Conservation (phyloP, 2,329 filamentous ascomycete species). For the Ophiostoma pallidulum region DNA sequence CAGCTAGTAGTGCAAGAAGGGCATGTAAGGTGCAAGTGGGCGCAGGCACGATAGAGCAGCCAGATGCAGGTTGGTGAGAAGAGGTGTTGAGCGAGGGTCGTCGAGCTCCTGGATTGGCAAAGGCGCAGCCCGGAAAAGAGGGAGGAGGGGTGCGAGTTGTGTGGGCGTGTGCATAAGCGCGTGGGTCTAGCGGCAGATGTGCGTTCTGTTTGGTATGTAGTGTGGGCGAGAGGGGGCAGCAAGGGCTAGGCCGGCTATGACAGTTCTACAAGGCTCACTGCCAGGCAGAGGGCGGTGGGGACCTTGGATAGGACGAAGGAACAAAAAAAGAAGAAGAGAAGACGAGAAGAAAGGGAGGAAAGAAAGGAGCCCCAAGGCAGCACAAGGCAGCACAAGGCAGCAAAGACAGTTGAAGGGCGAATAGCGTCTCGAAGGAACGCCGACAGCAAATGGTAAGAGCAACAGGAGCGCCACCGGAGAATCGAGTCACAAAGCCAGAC, state of each 20-base stretch:
- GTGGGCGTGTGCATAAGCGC: constrained; percentile 13
- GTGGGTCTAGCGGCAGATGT: constrained; percentile 7
- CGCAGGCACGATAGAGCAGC: constrained; percentile 9
- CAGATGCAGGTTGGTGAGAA: neutral
- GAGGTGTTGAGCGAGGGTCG: neutral
- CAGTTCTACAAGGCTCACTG: constrained; percentile 9
- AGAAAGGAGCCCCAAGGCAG: neutral
- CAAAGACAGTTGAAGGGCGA: neutral
- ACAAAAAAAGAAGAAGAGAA: neutral
- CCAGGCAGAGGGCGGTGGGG: neutral
- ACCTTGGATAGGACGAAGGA: too few species aligned
- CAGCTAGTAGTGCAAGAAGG: constrained; percentile 20
- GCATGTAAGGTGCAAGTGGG: constrained; percentile 13
- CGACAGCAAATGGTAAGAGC: neutral
- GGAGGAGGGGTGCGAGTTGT: constrained; percentile 1
- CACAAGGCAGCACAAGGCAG: neutral
- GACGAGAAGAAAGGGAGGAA: neutral
- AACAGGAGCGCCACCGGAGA: too few species aligned
- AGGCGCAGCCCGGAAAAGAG: constrained; percentile 5
- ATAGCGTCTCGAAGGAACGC: too few species aligned
- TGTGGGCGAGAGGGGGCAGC: neutral
- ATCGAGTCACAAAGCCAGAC: neutral
- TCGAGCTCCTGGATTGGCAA: constrained; percentile 7
- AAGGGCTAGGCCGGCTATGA: neutral
- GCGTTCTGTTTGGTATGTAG: constrained; percentile 1